A percentile compares a stretch with the other conserved stretches of the same genome.
phyloP scores from a whole-genome alignment of 495 filamentous ascomycete genomes.

The Chaetomidium leptoderma region DNA sequence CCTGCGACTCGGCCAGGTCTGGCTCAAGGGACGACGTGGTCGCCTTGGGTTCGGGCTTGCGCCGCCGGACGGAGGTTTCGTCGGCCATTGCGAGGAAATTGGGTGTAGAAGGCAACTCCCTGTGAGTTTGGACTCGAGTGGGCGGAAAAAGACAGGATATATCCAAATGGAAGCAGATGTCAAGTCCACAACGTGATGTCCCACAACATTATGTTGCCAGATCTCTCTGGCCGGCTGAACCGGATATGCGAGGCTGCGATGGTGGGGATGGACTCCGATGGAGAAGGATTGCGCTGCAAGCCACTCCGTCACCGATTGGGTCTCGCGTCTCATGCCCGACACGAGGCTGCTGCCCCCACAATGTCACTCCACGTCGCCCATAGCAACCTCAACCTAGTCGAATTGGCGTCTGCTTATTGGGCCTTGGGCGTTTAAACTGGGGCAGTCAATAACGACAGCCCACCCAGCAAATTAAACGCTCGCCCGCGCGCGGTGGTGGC shows the following conservation, averaged over 20 bases:
- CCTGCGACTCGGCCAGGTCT: slow-evolving; percentile 13
- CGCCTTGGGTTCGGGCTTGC: slow-evolving; percentile 27
- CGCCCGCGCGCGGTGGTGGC: not conserved
- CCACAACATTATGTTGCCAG: slow-evolving; percentile 10
- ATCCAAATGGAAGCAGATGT: not conserved
- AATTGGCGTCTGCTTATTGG: slow-evolving; percentile 9
- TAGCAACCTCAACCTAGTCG: slow-evolving; percentile 14
- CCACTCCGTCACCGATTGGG: slow-evolving; percentile 11
- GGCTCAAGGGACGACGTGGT: slow-evolving; percentile 7
- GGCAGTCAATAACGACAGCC: slow-evolving; percentile 15
- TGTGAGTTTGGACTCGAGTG: not conserved
- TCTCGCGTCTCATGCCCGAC: not conserved
- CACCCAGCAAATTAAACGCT: slow-evolving; percentile 12
- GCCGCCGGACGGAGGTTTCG: slow-evolving; percentile 27
- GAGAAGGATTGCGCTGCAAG: not conserved
- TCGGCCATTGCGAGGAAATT: slow-evolving; percentile 23
- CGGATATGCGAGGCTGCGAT: slow-evolving; percentile 18
- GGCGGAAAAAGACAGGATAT: not conserved
- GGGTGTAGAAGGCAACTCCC: not conserved
- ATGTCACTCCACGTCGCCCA: slow-evolving; percentile 19
- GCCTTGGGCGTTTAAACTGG: not conserved
- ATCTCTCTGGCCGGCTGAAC: slow-evolving; percentile 14
- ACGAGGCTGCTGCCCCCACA: slow-evolving; percentile 4
- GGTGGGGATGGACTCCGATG: not conserved
- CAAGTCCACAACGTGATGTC: not conserved